Evolutionary conservation across 352 stramenopile genomes (phyloP), one percentile per base, ranked within the genome.

Genomic region (Aphanomyces euteiches): DNA sequence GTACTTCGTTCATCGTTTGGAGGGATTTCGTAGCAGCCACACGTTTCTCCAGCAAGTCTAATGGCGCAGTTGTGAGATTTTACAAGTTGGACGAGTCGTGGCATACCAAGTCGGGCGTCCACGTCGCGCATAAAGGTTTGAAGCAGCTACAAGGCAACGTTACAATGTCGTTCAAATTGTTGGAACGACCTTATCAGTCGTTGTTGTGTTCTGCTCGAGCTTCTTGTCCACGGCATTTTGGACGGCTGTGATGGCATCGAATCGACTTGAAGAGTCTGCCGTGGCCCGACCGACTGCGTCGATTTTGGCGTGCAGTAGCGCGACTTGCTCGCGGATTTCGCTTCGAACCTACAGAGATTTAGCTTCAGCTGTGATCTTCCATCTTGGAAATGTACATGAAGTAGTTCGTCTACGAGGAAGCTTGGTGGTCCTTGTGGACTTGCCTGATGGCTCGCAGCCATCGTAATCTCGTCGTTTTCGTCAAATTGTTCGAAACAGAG

Each of bases 311-410:
- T 67, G 59, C 12, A 67, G 43, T 7, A 67, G 43, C 19, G 59
- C 59, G 13, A 54, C 59, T 38, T 67, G 59, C 43, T 67, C 59
- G 59, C 64, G 54, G 34, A 59, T 37, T 60, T 63, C 47, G 10
- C 17, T 13, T 61, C 64, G 54, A 45, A 70, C 37, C 19, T 43
- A 36, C 8, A 61, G 28, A 28, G 28, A 28, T 28, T 2, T 28
- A 28, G 28, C 28, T 28, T 28, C 28, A 28, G 28, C 28, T 28
- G 28, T 28, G 28, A 28, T 28, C 28, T 28, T 28, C 28, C 28
- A 28, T 2, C 2, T 28, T 28, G 28, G 28, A 28, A 28, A 28
- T 28, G 28, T 28, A 28, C 28, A 28, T 28, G 28, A 28, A 28
- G 28, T 28, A 28, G 28, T n/a, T 50, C 43, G 43, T 50, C 43